A percentile compares a stretch with the other conserved stretches of the same genome.
phyloP scores from a whole-genome alignment of 176 grass and related monocot genomes.

The Hsuehochloa calcarea region DNA sequence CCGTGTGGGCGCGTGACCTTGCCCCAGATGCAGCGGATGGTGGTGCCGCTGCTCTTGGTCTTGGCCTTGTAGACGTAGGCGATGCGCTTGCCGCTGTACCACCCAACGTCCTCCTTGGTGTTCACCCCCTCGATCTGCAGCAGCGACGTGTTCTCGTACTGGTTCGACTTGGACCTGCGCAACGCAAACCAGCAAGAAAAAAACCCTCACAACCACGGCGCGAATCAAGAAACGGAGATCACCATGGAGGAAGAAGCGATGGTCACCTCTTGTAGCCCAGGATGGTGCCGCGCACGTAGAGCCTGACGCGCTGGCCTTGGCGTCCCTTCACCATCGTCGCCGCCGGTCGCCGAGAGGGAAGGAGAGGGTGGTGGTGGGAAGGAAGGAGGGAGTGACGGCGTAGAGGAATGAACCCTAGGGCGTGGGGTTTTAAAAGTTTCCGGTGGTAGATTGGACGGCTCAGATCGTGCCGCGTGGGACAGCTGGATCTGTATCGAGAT shows the following conservation, averaged over 20 bases:
- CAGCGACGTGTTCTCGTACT: constrained; percentile 67
- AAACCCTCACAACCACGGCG: neutral
- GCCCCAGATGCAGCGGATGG: constrained; percentile 60
- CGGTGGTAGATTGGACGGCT: constrained; percentile 6
- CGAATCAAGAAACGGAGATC: neutral
- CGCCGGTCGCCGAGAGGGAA: neutral
- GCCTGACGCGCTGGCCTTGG: constrained; percentile 51
- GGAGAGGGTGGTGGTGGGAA: neutral
- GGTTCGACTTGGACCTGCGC: constrained; percentile 65
- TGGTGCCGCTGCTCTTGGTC: constrained; percentile 50
- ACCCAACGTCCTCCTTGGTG: constrained; percentile 63
- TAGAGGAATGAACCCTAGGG: constrained; percentile 37
- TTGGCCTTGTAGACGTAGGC: constrained; percentile 84
- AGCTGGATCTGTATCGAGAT: neutral
- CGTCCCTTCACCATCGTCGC: constrained; percentile 55
- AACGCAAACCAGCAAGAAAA: neutral
- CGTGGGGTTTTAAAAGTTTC: constrained; percentile 21
- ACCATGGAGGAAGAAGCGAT: too few species aligned
- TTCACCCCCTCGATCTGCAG: constrained; percentile 62
- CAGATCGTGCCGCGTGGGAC: neutral
- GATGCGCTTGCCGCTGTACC: constrained; percentile 65
- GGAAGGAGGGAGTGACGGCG: neutral
- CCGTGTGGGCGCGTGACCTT: constrained; percentile 65
- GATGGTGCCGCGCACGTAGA: constrained; percentile 66
- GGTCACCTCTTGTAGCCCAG: constrained; percentile 62